A percentile compares a stretch with the other conserved stretches of the same genome.
phyloP scores from a whole-genome alignment of 306 rosid species.

The Sindora glabra region DNA sequence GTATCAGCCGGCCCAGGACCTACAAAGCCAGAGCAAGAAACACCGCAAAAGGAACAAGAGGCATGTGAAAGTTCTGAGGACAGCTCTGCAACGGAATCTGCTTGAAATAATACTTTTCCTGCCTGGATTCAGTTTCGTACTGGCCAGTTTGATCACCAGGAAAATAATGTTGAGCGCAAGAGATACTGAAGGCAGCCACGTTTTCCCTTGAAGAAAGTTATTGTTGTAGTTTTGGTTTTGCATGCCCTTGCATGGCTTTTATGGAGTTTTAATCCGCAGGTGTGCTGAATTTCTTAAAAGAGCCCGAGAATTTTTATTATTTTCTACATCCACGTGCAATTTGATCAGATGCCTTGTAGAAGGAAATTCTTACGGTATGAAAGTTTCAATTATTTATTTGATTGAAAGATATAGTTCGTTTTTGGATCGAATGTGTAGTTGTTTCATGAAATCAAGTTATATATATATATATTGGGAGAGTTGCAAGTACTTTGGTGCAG shows the following conservation, averaged over 20 bases:
- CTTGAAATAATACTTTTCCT: constrained; percentile 19
- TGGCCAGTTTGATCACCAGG: constrained; percentile 7
- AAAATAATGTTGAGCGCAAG: constrained; percentile 4
- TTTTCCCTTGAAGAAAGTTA: not conserved
- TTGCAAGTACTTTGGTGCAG: too few species aligned
- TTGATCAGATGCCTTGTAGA: constrained; percentile 8
- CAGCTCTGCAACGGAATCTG: constrained; percentile 31
- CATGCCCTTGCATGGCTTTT: constrained; percentile 13
- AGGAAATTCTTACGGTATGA: not conserved
- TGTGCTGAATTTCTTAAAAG: constrained; percentile 4
- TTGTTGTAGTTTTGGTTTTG: not conserved
- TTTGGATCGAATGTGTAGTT: too few species aligned
- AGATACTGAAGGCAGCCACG: constrained; percentile 8
- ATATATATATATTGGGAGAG: too few species aligned
- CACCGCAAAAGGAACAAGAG: constrained; percentile 33
- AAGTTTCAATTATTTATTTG: not conserved
- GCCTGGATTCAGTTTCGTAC: constrained; percentile 15
- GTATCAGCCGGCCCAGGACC: constrained; percentile 99
- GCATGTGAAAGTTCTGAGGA: constrained; percentile 28
- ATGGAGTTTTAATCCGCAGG: constrained; percentile 9
- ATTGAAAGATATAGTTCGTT: not conserved
- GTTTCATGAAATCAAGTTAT: too few species aligned
- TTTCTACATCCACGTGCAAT: not conserved
- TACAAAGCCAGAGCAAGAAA: constrained; percentile 46
- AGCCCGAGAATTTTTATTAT: not conserved